Evolutionary conservation across 306 rosid species (phyloP), one percentile per base, ranked within the genome.

Genomic region (Oemleria cerasiformis): DNA sequence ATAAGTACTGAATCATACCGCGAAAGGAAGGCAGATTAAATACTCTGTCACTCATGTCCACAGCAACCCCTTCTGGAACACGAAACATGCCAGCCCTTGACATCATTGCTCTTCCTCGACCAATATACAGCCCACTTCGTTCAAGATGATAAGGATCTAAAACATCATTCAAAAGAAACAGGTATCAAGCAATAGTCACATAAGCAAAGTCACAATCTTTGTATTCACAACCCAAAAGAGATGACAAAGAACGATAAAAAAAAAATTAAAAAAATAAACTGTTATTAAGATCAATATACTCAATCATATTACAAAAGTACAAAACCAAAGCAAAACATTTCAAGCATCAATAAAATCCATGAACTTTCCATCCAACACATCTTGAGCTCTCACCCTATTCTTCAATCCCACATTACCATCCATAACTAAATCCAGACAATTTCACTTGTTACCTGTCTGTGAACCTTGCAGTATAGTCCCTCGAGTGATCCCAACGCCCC

Each of bases 81-180:
- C 97, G 87, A 56, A 94, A 91, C 74, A 91, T 82, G 44, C 97
- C 92, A 68, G 98, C 87, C 90, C 98, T 91, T 62, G 96, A 88
- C 90, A 91, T 51, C 90, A 83, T 82, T 20, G 98, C 78, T 74
- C 72, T 86, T 80, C 98, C 98, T 80, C 79, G 85, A 80, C 98
- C 97, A 62, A 94, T 89, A 81, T 91, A 94, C 59, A 94, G 82
- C 23, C 97, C 95, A 45, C 67, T 84, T 54, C 96, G 79, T 79
- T 89, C 92, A 73, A 30, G 20, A 82, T 86, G 77, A 83, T 82
- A 87, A 47, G 95, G 91, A 89, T 91, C 98, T 94, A 79, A 56
- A 67, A 38, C 67, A 65, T 19, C 65, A 80, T 68, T 58, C 66
- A 76, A 38, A 38, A 51, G 45, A 9, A 80, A 71, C 75, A 64